Base-by-base conservation (phyloP, 2,329 filamentous ascomycete species). In the Leptodontidium sp. region DNA sequence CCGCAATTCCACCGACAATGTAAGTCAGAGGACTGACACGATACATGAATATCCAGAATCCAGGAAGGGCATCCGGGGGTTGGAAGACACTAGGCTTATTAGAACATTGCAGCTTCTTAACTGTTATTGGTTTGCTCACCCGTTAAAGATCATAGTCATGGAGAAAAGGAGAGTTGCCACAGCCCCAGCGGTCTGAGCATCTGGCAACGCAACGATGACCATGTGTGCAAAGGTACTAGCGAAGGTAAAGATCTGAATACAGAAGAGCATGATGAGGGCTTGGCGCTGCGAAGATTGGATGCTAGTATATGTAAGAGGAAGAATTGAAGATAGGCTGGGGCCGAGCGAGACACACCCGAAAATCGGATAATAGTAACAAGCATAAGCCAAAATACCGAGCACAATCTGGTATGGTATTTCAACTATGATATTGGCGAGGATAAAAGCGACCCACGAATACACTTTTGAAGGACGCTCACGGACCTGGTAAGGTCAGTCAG, bases 11-110 rank as follows among this genome's bases (percentile, higher is more conserved):
- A 0, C 87, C 88, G 21, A 61, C 61, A 74, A 72, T 83, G 76
- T 75, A 77, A 47, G 74, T 78, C 21, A 78, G 47, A 58, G 77
- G 77, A 4, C 90, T 93, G 63, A 94, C 82, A 50, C 91, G 88
- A 80, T 95, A 95, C 90, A 94, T 93, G 83, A 93, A 94, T 74
- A 91, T 90, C 91, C 92, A 95, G 84, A 94, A 94, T 2, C 88
- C 83, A 0, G 92, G 92, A 26, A 95, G 85, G 0, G 81, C 79
- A 2, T 82, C 79, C 0, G 90, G 90, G 7, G 84, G 82, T 49
- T 90, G 89, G 73, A 97, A 87, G 57, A 96, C 91, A 84, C 32
- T 35, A 35, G 32, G 32, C 9, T 35, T 35, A 35, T 35, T 35
- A 35, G 32, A 35, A 35, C 32, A 35, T 35, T 35, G 32, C 32